Conservation (phyloP, 148 eudicot species). For the Nepenthes mirabilis region DNA sequence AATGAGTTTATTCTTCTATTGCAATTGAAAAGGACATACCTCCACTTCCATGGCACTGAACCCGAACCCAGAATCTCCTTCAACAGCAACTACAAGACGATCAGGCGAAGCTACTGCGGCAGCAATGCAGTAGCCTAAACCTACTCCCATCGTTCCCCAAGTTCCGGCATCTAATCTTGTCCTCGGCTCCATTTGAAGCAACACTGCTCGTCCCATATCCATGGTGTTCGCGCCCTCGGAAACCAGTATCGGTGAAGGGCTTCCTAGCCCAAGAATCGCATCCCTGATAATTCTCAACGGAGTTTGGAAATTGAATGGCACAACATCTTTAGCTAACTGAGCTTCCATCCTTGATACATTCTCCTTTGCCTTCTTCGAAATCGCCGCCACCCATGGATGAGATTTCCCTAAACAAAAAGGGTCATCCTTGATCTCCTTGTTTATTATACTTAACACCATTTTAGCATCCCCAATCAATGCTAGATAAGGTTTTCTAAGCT, state of each 20-base stretch:
- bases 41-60: constrained; percentile 99
- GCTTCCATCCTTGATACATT: constrained; percentile 81
- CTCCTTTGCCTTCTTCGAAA: constrained; percentile 58
- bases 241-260: constrained; percentile 78
- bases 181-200: constrained; percentile 89
- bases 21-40: constrained; percentile 26
- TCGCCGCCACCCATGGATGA: constrained; percentile 78
- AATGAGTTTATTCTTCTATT: no score
- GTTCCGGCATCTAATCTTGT: constrained; percentile 98
- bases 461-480: constrained; percentile 88
- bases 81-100: constrained; percentile 91
- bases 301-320: constrained; percentile 81
- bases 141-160: constrained; percentile 99
- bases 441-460: constrained; percentile 39
- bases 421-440: constrained; percentile 74
- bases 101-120: constrained; percentile 97
- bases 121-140: constrained; percentile 95
- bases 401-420: constrained; percentile 74
- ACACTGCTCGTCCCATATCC: constrained; percentile 86
- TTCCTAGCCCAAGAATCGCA: constrained; percentile 53
- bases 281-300: constrained; percentile 95
- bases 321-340: constrained; percentile 71
- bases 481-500: constrained; percentile 52
- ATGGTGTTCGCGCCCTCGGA: constrained; percentile 97
- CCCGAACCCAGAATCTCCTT: constrained; percentile 97